phyloP scores from a whole-genome alignment of 192 early-diverging fungal species.

The Coemansia sp. region DNA sequence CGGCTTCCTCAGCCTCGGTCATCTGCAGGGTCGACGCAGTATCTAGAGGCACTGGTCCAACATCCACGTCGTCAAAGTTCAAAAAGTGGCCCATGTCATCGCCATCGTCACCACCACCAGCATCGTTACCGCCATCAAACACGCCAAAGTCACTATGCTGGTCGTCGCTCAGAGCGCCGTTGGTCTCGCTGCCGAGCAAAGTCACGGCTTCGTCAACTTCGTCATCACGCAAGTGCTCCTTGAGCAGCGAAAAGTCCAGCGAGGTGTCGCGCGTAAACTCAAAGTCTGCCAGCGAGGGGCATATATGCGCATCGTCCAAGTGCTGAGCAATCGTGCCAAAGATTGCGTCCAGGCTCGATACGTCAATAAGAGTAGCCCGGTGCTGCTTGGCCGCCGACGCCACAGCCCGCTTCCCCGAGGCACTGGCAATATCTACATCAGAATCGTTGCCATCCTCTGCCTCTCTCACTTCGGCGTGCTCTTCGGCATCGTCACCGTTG shows the following conservation, averaged over 20 bases:
- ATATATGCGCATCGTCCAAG: conserved; percentile 57
- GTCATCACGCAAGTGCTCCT: conserved; percentile 57
- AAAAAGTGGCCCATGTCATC: conserved; percentile 45
- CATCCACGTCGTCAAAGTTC: conserved; percentile 46
- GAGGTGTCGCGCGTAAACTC: conserved; percentile 64
- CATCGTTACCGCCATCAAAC: conserved; percentile 4
- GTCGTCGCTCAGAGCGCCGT: conserved; percentile 16
- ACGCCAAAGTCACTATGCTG: conserved; percentile 18
- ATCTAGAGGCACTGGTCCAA: conserved; percentile 42
- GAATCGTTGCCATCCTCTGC: conserved; percentile 8
- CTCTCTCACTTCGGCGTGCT: conserved; percentile 34
- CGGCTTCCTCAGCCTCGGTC: conserved; percentile 28
- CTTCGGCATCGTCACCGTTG: conserved; percentile 48
- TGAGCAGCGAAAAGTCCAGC: conserved; percentile 60
- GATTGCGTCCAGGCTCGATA: conserved; percentile 34
- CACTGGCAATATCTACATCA: conserved; percentile 2
- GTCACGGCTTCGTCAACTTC: conserved; percentile 25
- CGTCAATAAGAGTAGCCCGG: conserved; percentile 33
- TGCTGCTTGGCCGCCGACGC: conserved; percentile 12
- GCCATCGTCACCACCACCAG: conserved; percentile 36
- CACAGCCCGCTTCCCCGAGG: neutral
- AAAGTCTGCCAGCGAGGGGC: conserved; percentile 69
- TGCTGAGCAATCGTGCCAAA: conserved; percentile 35
- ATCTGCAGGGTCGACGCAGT: conserved; percentile 39
- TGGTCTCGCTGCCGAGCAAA: conserved; percentile 15